phyloP scores from a whole-genome alignment of 345 rosid genomes.

The Eucalyptus regnans region DNA sequence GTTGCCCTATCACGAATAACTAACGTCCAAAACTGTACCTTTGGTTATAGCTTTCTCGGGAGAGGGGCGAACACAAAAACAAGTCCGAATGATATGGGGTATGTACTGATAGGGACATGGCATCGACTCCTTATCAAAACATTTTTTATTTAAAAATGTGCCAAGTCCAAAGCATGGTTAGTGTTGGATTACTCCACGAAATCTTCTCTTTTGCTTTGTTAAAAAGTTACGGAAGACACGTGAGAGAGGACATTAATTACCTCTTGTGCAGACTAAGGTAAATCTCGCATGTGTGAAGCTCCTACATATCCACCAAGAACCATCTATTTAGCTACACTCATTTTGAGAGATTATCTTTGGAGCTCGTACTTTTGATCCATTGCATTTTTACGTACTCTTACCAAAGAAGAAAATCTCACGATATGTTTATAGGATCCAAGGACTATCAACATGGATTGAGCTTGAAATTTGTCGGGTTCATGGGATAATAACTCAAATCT shows the following conservation, averaged over 20 bases:
- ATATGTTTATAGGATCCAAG: not conserved
- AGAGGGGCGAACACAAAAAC: not conserved
- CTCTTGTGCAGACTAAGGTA: not conserved
- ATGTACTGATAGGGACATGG: not conserved
- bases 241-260: not conserved
- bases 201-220: not conserved
- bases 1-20: not conserved
- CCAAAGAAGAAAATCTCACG: not conserved
- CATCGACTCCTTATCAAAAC: not conserved
- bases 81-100: not conserved
- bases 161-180: not conserved
- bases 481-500: not conserved
- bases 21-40: not conserved
- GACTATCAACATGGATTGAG: not conserved
- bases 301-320: not conserved
- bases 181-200: not conserved
- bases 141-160: not conserved
- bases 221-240: not conserved
- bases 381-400: not conserved
- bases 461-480: not conserved
- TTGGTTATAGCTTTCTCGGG: not conserved
- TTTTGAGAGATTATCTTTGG: not conserved
- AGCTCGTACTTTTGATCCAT: not conserved
- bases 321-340: not conserved
- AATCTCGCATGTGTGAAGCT: not conserved